Base-by-base conservation (phyloP, 2,329 filamentous ascomycete species). In the Colletotrichum scovillei region DNA sequence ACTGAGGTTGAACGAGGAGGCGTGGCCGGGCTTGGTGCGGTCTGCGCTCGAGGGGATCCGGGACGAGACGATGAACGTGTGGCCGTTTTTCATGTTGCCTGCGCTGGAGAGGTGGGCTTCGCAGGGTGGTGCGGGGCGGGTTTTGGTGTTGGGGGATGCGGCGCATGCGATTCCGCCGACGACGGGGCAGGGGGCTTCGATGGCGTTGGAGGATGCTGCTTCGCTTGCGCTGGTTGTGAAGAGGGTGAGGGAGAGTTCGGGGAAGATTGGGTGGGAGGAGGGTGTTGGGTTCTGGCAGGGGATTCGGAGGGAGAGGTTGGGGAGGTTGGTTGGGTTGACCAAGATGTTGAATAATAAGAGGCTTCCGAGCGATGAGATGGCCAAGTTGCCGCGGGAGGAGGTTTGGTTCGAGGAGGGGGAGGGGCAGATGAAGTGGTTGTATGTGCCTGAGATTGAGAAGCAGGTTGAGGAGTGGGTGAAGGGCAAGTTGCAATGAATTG, bases 171-270 rank as follows among this genome's bases (percentile, higher is more conserved):
- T 88, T 16, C 86, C 86, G 0, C 86, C 86, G 0, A 83, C 83
- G 0, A 84, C 85, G 0, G 86, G 86, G 0, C 86, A 88, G 72
- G 85, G 86, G 0, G 81, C 83, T 1, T 87, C 86, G 67, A 84
- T 87, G 59, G 85, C 85, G 0, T 84, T 87, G 42, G 88, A 90
- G 73, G 88, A 90, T 71, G 84, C 85, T 0, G 86, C 85, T 65
- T 83, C 82, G 0, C 81, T 88, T 28, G 83, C 86, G 2, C 77
- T 85, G 3, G 75, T 89, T 0, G 67, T 84, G 67, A 78, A 77
- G 30, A 75, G 82, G 70, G 35, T 69, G 35, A 69, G 73, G 55
- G 73, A 56, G 14, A 77, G 62, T 30, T 74, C 38, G 12, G 69
- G 24, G 9, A 78, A 71, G n/a, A 76, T 82, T 11, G 22, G 56